Conservation (phyloP, 148 eudicot genomes). For the Silene uniflora region DNA sequence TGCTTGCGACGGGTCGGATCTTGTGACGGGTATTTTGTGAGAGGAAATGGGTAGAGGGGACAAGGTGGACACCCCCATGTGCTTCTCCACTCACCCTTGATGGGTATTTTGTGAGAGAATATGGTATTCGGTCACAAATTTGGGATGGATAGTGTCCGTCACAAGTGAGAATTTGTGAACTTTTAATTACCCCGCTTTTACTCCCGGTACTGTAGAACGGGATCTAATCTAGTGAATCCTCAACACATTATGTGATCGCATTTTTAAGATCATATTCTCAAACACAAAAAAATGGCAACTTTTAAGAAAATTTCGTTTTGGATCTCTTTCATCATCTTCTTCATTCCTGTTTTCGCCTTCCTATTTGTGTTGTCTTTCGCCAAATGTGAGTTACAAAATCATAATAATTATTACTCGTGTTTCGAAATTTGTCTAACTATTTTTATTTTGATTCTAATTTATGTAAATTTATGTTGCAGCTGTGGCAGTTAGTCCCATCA, state of each 20-base stretch:
- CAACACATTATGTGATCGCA: slow-evolving; percentile 6
- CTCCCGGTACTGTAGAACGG: too few species aligned
- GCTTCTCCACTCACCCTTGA: too few species aligned
- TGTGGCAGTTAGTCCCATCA: slow-evolving; percentile 14
- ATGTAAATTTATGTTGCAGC: slow-evolving; percentile 2
- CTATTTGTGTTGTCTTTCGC: slow-evolving; percentile 10
- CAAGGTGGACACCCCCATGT: too few species aligned
- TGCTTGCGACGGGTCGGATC: too few species aligned
- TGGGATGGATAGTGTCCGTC: too few species aligned
- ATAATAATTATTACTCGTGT: not conserved
- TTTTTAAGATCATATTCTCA: slow-evolving; percentile 40
- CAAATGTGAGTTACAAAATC: slow-evolving; percentile 8
- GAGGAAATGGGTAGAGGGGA: too few species aligned
- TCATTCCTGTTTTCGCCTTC: slow-evolving; percentile 20
- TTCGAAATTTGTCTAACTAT: too few species aligned
- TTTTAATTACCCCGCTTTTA: too few species aligned
- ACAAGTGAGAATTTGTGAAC: too few species aligned
- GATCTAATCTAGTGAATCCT: not conserved
- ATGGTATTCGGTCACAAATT: too few species aligned
- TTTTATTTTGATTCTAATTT: not conserved
- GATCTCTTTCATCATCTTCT: slow-evolving; percentile 19
- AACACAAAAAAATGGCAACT: slow-evolving; percentile 19
- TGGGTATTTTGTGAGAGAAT: too few species aligned
- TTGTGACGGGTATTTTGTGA: too few species aligned
- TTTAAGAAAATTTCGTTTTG: not conserved